Base-by-base conservation (phyloP, 1,139 yeast genomes). In the Sugiyamaella paludigena region DNA sequence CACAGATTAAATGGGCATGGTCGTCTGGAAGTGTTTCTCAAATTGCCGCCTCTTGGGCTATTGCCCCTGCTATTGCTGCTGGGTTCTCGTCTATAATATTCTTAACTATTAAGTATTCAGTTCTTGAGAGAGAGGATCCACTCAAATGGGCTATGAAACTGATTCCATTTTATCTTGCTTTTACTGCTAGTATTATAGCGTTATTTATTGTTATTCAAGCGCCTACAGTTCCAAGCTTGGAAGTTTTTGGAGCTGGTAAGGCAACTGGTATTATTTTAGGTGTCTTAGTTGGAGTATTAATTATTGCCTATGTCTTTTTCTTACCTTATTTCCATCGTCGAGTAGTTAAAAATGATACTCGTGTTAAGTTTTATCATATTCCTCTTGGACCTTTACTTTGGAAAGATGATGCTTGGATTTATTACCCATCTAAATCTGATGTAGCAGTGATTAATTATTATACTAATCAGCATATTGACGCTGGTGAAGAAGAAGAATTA, bases 41-140 rank as follows among this genome's bases (percentile, higher is more conserved):
- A 66, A 84, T 84, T 58, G 78, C 83, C 56, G 92, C 92, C 3
- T 81, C 89, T 10, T 84, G 92, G 91, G 82, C 83, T 62, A 80
- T 84, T 69, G 89, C 92, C 11, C 92, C 94, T n/a, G 65, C 74
- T 15, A 71, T 84, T 54, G 84, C 91, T 15, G 91, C 89, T 58
- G 60, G 66, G 31, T 77, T 85, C 58, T 82, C 87, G 2, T 67
- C 85, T 4, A 68, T 78, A 41, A 67, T 80, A 48, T 84, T 83
- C 65, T 67, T 82, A 53, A 66, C 79, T 48, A 77, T 84, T 51
- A 85, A 84, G 66, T 82, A 63, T 59, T 59, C 66, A 45, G 86
- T 84, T 30, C 73, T 84, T 61, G 88, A 84, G 63, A 66, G 83
- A 53, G 80, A 79, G 60, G 62, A 71, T 52, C 70, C 81, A 4